These are phyloP conservation scores for Trametes hirsuta DNA, from an alignment of 1,284 basidiomycete genomes.

Conservation along the genomic window DNA sequence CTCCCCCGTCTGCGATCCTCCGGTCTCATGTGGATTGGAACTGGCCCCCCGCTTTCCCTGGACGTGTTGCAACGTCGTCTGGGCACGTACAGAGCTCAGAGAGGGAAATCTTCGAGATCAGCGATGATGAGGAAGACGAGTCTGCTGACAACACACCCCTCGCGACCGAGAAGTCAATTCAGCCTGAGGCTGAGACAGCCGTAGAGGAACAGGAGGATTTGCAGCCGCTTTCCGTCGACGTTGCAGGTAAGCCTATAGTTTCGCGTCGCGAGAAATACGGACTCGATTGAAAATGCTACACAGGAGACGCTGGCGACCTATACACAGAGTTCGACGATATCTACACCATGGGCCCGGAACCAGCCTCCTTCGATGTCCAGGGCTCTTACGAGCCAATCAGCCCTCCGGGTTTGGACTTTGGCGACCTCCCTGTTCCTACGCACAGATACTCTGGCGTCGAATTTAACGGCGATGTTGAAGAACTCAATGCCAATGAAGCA, in stretches of 20 bases:
- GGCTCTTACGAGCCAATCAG: slow-evolving; percentile 22
- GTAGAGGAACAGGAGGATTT: background rate
- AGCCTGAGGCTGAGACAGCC: background rate
- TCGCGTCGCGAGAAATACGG: too few relatives aligned
- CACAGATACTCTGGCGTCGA: background rate
- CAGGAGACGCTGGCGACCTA: background rate
- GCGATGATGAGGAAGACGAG: slow-evolving; percentile 31
- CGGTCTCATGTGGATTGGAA: slow-evolving; percentile 41
- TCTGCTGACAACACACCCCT: slow-evolving; percentile 5
- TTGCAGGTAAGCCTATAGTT: background rate
- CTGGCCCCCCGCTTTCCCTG: slow-evolving; percentile 40
- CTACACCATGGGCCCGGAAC: slow-evolving; percentile 29
- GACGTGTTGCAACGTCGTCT: slow-evolving; percentile 30
- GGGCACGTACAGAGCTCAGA: slow-evolving; percentile 28
- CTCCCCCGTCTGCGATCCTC: slow-evolving; percentile 23
- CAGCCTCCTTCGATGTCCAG: background rate
- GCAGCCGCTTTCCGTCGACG: background rate
- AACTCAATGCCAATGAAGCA: background rate
- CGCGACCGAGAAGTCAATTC: background rate
- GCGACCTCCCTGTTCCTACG: slow-evolving; percentile 19
- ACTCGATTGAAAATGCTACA: background rate
- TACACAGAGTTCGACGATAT: slow-evolving; percentile 28
- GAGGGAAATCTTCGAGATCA: slow-evolving; percentile 30
- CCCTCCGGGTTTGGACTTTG: slow-evolving; percentile 18
- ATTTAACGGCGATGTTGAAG: background rate